These are phyloP conservation scores for Acanthamoeba sp. DNA, from an alignment of 208 protist species.

Conservation along the genomic window DNA sequence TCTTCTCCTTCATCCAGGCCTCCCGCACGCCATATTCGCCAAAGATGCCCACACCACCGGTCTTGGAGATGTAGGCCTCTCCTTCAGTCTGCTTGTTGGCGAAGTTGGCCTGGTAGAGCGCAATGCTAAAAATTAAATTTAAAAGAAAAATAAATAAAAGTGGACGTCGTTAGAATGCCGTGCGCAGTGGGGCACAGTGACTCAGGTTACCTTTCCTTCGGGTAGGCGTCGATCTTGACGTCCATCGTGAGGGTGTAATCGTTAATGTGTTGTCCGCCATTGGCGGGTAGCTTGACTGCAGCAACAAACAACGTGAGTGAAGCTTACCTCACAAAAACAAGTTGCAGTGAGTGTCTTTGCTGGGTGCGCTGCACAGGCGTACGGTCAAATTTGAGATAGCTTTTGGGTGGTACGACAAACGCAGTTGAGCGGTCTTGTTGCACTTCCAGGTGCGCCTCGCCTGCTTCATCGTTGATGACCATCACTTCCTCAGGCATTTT, in stretches of 20 bases:
- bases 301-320: neutral
- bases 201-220: slow-evolving; percentile 42
- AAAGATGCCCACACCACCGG: slow-evolving; percentile 72
- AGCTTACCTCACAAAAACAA: slow-evolving; percentile 6
- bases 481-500: slow-evolving; percentile 71
- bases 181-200: neutral
- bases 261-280: slow-evolving; percentile 57
- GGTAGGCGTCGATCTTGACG: slow-evolving; percentile 45
- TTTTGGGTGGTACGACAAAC: slow-evolving; percentile 61
- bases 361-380: neutral
- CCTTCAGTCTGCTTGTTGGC: slow-evolving; percentile 71
- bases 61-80: slow-evolving; percentile 75
- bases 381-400: slow-evolving; percentile 72
- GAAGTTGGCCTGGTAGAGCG: slow-evolving; percentile 74
- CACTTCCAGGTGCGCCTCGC: slow-evolving; percentile 57
- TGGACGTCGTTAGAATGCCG: neutral
- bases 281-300: slow-evolving; percentile 70
- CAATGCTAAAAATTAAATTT: neutral
- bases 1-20: slow-evolving; percentile 64
- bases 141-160: neutral
- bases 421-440: slow-evolving; percentile 69
- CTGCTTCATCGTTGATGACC: slow-evolving; percentile 69
- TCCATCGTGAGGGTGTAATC: slow-evolving; percentile 75
- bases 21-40: slow-evolving; percentile 73
- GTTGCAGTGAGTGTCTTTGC: neutral